Base-by-base conservation (phyloP, 768 basidiomycete species). In the Pholiota molesta region DNA sequence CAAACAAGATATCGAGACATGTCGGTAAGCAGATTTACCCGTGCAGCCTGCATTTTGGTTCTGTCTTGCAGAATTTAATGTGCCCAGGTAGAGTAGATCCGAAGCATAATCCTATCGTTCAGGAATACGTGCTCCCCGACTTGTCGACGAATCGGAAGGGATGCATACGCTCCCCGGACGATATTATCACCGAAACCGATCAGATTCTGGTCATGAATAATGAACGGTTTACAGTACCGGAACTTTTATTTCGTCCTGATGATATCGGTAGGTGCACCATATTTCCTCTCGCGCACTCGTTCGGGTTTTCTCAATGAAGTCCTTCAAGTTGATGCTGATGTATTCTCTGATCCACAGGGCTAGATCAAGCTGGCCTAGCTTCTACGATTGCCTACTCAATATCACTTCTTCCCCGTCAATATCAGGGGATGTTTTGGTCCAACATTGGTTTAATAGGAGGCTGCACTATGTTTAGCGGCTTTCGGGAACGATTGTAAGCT, bases 371-470 rank as follows among this genome's bases (percentile, higher is more conserved):
- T 17, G 96, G 96, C 1, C 76, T 99, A 29, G 80, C 93, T 37
- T 83, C 82, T 59, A 86, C 89, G 11, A 86, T 98, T 62, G 90
- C 91, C 42, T 72, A 83, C 58, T 90, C 90, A 60, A 94, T 99
- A 69, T 79, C 83, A 0, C 75, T 83, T 31, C 85, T 98, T 62
- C 93, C 94, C 0, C 78, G 82, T 55, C 94, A 96, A 68, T 68
- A 96, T 26, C 92, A 89, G 66, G 95, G 94, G 35, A 87, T 99
- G 90, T 97, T 95, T 75, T 99, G 95, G 95, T 87, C 87, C 35
- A 94, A 98, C 73, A 95, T 99, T 63, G 92, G 91, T 13, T 76
- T 97, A 65, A 86, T 95, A 69, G 96, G 96, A 53, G 96, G 96
- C 14, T 90, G 85, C 73, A 86, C 86, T 16, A 85, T 84, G 67